Evolutionary conservation across 306 rosid species (phyloP).

Genomic region (Ochetophila trinervis): DNA sequence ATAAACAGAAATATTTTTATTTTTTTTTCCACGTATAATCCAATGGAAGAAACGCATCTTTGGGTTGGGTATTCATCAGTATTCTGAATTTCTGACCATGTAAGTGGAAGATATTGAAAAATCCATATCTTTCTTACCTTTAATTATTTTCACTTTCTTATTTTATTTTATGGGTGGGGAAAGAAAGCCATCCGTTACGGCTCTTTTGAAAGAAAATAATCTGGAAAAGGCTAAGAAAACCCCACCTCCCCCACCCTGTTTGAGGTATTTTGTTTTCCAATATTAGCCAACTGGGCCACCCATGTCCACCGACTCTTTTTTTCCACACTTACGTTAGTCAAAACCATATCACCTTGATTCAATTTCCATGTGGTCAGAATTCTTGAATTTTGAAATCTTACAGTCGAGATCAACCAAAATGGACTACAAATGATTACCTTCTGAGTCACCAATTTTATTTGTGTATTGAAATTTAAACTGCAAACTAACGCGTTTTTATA

Average conservation of each 20-base stretch:
- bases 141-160: conserved; percentile 7
- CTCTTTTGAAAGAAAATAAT: conserved; percentile 29
- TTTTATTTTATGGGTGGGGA: neutral
- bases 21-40: neutral
- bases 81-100: neutral
- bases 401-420: no score
- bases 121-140: neutral
- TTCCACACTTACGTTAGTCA: no score
- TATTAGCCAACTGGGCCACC: conserved; percentile 24
- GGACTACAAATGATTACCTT: no score
- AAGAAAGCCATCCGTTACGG: conserved; percentile 7
- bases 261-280: neutral
- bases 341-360: no score
- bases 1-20: no score
- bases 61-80: no score
- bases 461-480: no score
- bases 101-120: conserved; percentile 13
- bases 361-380: neutral
- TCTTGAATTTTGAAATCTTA: neutral
- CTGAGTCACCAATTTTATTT: no score
- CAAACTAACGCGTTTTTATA: no score
- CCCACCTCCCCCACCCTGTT: neutral
- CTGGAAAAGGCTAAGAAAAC: conserved; percentile 18
- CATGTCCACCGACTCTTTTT: conserved; percentile 10
- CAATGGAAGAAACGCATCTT: neutral